A percentile compares a stretch with the other conserved stretches of the same genome.
Evolutionary conservation across 2,329 filamentous ascomycete genomes (phyloP).

Genomic region (Peltaster fructicola): DNA sequence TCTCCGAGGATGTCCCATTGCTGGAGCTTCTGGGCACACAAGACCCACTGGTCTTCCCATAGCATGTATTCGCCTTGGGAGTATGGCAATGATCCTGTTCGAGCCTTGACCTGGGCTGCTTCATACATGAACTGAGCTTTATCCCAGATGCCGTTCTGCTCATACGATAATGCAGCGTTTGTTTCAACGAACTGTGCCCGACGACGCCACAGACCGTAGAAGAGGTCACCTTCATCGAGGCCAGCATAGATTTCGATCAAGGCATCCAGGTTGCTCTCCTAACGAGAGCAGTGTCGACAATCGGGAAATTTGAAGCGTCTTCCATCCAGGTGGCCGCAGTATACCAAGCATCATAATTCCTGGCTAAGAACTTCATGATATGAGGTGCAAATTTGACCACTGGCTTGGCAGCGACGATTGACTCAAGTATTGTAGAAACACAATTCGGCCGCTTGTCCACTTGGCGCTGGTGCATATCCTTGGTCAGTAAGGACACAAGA

Average conservation of each 20-base stretch:
- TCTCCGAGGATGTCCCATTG: conserved; percentile 98
- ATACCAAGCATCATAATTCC: conserved; percentile 94
- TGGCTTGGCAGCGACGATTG: conserved; percentile 66
- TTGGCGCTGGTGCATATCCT: conserved; percentile 88
- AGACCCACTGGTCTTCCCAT: conserved; percentile 98
- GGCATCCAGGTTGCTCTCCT: conserved; percentile 88
- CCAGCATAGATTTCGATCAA: conserved; percentile 84
- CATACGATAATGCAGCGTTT: conserved; percentile 89
- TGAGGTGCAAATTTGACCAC: conserved; percentile 88
- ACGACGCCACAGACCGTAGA: conserved; percentile 91
- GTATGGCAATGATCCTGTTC: conserved; percentile 89
- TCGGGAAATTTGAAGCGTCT: conserved; percentile 66
- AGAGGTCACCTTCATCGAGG: conserved; percentile 87
- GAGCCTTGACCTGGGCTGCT: conserved; percentile 86
- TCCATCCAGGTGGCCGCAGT: conserved; percentile 83
- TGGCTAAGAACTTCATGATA: conserved; percentile 85
- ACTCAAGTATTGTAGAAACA: conserved; percentile 78
- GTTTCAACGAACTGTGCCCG: conserved; percentile 94
- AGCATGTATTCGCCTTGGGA: conserved; percentile 96
- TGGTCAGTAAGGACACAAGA: conserved; percentile 76
- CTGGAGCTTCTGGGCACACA: conserved; percentile 93
- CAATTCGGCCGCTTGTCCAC: conserved; percentile 93
- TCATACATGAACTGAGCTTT: conserved; percentile 97
- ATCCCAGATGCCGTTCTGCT: conserved; percentile 99
- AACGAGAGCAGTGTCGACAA: conserved; percentile 66